Evolutionary conservation across 2,329 filamentous ascomycete genomes (phyloP).

Genomic region (Microcyclospora pomicola): DNA sequence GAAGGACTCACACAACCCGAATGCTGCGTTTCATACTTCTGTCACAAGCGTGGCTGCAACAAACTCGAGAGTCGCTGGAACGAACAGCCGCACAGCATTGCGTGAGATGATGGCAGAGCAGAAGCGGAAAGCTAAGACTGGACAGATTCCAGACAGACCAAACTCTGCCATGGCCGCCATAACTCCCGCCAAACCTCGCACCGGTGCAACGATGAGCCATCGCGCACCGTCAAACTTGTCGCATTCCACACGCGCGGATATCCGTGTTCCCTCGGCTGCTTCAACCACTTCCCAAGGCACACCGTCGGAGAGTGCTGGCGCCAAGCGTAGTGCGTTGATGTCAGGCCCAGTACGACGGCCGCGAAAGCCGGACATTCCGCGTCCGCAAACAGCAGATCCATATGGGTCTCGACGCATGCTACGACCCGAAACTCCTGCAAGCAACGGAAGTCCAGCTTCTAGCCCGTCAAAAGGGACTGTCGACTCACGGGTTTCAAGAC

Average conservation of each 20-base stretch:
- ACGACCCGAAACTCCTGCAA: slow-evolving; percentile 33
- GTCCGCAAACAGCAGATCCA: slow-evolving; percentile 42
- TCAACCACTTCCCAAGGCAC: slow-evolving; percentile 18
- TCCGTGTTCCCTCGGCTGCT: slow-evolving; percentile 16
- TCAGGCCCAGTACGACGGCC: slow-evolving; percentile 46
- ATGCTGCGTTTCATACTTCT: slow-evolving; percentile 29
- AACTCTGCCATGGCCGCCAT: slow-evolving; percentile 43
- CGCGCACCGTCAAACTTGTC: slow-evolving; percentile 18
- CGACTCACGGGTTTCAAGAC: slow-evolving; percentile 16
- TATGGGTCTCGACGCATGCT: slow-evolving; percentile 29
- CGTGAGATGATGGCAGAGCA: slow-evolving; percentile 63
- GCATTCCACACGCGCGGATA: slow-evolving; percentile 12
- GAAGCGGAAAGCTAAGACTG: slow-evolving; percentile 50
- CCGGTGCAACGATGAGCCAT: slow-evolving; percentile 9
- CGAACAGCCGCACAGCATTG: slow-evolving; percentile 46
- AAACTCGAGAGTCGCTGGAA: slow-evolving; percentile 15
- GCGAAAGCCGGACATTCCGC: slow-evolving; percentile 30
- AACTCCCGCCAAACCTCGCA: slow-evolving; percentile 31
- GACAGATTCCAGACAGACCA: slow-evolving; percentile 38
- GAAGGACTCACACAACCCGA: slow-evolving; percentile 72
- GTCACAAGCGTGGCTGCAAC: slow-evolving; percentile 32
- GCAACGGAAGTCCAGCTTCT: slow-evolving; percentile 28
- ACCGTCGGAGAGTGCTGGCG: slow-evolving; percentile 9
- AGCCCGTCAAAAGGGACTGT: slow-evolving; percentile 27
- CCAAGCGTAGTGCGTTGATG: slow-evolving; percentile 34